Evolutionary conservation across 352 stramenopile genomes (phyloP).

Genomic region (Phytopythium mirpurense): DNA sequence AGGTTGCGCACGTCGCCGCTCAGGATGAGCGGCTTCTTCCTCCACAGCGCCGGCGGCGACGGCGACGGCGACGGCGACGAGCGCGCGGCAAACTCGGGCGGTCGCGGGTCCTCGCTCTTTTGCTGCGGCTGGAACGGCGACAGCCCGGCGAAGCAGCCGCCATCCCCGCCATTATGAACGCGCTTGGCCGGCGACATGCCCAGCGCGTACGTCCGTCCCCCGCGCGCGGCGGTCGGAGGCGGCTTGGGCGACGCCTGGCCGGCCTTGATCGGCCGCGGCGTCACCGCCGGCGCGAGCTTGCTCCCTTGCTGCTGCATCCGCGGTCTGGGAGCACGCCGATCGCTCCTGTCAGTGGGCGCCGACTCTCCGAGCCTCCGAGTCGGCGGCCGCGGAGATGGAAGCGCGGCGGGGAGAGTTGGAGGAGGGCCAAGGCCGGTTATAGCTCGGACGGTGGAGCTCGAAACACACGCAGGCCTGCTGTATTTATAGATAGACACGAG

Average conservation of each 20-base stretch:
- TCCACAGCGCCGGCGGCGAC: constrained; percentile 13
- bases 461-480: not conserved
- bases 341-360: not conserved
- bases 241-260: constrained; percentile 9
- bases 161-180: not conserved
- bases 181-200: constrained; percentile 45
- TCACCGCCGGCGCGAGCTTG: constrained; percentile 57
- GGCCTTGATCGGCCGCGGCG: constrained; percentile 48
- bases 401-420: no score
- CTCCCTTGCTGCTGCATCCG: constrained; percentile 14
- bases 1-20: constrained; percentile 71
- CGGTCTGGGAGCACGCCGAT: not conserved
- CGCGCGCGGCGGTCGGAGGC: constrained; percentile 11
- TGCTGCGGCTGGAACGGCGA: constrained; percentile 9
- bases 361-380: not conserved
- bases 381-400: no score
- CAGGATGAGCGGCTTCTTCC: constrained; percentile 63
- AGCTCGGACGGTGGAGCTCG: not conserved
- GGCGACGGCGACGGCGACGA: constrained; percentile 15
- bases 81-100: constrained; percentile 14
- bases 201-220: constrained; percentile 43
- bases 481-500: not conserved
- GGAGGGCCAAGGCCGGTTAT: no score
- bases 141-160: constrained; percentile 9
- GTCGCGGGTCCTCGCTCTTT: constrained; percentile 18